These are phyloP conservation scores for Phaffia tasmanica DNA, from an alignment of 768 basidiomycete species.

Conservation along the genomic window DNA sequence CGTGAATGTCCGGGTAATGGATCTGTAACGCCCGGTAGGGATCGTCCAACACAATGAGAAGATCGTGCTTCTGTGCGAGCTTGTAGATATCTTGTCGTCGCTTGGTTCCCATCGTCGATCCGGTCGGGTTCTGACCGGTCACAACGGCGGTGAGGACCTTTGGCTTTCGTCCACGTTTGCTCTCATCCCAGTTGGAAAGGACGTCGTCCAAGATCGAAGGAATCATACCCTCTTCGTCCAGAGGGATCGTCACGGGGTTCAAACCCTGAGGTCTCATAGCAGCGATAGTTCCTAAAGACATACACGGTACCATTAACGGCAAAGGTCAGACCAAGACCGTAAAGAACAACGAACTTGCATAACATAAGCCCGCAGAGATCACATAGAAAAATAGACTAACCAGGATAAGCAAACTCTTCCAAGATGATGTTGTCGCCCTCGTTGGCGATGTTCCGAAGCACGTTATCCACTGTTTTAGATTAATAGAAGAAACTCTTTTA, in stretches of 20 bases:
- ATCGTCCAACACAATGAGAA: slow-evolving; percentile 22
- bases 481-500: too few relatives aligned
- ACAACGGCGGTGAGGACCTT: slow-evolving; percentile 11
- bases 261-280: slow-evolving; percentile 13
- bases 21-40: slow-evolving; percentile 19
- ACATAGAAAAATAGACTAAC: too few relatives aligned
- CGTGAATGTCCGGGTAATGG: slow-evolving; percentile 9
- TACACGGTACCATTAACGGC: background rate
- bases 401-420: slow-evolving; percentile 11
- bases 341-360: background rate
- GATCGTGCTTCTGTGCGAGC: slow-evolving; percentile 19
- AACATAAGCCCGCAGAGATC: background rate
- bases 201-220: slow-evolving; percentile 16
- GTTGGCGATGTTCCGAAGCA: background rate
- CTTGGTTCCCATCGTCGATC: slow-evolving; percentile 13
- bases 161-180: slow-evolving; percentile 8
- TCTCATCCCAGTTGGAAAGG: slow-evolving; percentile 13
- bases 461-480: slow-evolving; percentile 2
- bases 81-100: slow-evolving; percentile 15
- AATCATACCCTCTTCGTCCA: slow-evolving; percentile 18
- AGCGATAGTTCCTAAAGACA: slow-evolving; percentile 12
- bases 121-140: slow-evolving; percentile 20
- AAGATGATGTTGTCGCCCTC: slow-evolving; percentile 11
- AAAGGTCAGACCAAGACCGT: background rate
- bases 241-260: slow-evolving; percentile 3